Base-by-base conservation (phyloP, 345 rosid species). In the Lepidium africanum region DNA sequence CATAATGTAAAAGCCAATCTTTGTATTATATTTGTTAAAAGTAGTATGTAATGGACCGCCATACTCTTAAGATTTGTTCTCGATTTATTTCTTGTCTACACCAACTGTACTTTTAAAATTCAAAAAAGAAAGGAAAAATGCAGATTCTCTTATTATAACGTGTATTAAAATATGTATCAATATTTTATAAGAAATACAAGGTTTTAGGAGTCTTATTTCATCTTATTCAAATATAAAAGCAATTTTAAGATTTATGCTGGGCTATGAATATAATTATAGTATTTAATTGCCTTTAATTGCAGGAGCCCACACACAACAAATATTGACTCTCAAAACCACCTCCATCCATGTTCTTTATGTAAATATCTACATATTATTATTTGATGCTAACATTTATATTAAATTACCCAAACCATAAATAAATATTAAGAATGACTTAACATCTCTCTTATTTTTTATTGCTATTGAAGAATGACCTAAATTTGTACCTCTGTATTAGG, bases 31-130 rank as follows among this genome's bases (percentile, higher is more conserved):
- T 30, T 59, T 49, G 27, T 45, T 36, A 17, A 8, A 30, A 55
- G 19, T 65, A 37, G 10, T 57, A 65, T 41, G 71, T 73, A 21
- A 73, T 73, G 68, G 67, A 59, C 67, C 67, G 19, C 72, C 77
- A 43, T 73, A 58, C 33, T 30, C 33, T 6, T 13, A 49, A 5
- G 37, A 38, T 57, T 57, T 47, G 19, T 56, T 47, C 43, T 27
- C 0, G 50, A 38, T 62, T 62, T 62, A 3, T 71, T 30, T 5
- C 1, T 45, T 53, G 41, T 57, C 48, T 45, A 67, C 36, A 1
- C 50, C 39, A 48, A 39, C 2, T 25, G 5, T 64, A 23, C 11
- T 51, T 21, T 48, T 35, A 54, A 45, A 35, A 25, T 65, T 14
- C 48, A 17, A 32, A 17, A 15, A n/a, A 15, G 12, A 5, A 5